Percentiles rank a stretch among this genome's conserved stretches.
Evolutionary conservation across 352 stramenopile genomes (phyloP).

Genomic region (Phytopythium sindhum): DNA sequence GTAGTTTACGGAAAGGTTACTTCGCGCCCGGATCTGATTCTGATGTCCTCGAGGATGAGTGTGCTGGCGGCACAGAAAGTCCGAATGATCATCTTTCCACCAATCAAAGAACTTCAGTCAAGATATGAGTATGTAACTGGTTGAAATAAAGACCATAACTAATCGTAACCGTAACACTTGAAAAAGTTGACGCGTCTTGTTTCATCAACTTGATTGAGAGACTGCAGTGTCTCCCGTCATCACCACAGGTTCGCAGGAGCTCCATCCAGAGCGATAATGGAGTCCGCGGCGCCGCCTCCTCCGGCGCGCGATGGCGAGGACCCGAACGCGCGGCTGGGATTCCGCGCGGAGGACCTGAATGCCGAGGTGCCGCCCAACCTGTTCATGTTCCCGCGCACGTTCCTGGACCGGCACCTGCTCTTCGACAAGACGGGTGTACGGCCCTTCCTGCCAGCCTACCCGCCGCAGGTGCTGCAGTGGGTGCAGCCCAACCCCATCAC

Average conservation of each 20-base stretch:
- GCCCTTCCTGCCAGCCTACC: slow-evolving; percentile 68
- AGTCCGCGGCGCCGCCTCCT: not conserved
- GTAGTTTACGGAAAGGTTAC: too few relatives aligned
- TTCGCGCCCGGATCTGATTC: too few relatives aligned
- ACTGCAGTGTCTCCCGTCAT: too few relatives aligned
- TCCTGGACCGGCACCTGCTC: slow-evolving; percentile 43
- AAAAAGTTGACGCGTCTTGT: too few relatives aligned
- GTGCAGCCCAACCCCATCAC: slow-evolving; percentile 44
- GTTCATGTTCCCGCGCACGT: slow-evolving; percentile 75
- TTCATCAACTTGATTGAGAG: too few relatives aligned
- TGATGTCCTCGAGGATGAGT: too few relatives aligned
- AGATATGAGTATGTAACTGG: too few relatives aligned
- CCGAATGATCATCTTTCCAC: too few relatives aligned
- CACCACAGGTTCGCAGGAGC: not conserved
- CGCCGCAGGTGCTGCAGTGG: slow-evolving; percentile 12
- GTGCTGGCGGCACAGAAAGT: too few relatives aligned
- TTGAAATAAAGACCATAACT: too few relatives aligned
- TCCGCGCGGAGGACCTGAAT: slow-evolving; percentile 58
- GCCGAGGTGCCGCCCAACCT: slow-evolving; percentile 59
- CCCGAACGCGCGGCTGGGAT: slow-evolving; percentile 48
- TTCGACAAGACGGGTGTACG: slow-evolving; percentile 53
- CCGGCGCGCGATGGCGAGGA: slow-evolving; percentile 17
- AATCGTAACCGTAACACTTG: too few relatives aligned
- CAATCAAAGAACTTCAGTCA: too few relatives aligned
- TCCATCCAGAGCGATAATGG: not conserved